Percentiles rank a stretch among this genome's conserved stretches.
phyloP scores from a whole-genome alignment of 2,329 filamentous ascomycete genomes.

The Claviceps arundinis region DNA sequence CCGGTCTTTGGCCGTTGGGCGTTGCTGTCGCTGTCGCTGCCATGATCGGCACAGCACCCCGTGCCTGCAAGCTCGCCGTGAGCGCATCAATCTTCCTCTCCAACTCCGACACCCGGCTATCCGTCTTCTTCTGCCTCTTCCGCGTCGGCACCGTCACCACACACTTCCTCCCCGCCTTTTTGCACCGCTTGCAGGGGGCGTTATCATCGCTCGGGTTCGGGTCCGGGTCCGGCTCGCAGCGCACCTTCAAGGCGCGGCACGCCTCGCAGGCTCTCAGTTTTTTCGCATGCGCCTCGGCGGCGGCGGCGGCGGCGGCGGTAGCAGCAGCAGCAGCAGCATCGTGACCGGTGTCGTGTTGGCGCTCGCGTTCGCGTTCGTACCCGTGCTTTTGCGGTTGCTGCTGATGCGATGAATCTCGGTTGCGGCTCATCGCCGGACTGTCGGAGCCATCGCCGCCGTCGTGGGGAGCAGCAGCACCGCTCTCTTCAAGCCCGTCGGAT shows the following conservation, averaged over 20 bases:
- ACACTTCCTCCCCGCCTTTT: conserved; percentile 66
- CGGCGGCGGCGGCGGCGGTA: conserved; percentile 13
- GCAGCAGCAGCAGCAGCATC: conserved; percentile 13
- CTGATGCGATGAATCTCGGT: conserved; percentile 1
- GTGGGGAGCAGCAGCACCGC: neutral
- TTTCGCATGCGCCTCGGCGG: conserved; percentile 36
- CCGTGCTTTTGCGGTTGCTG: conserved; percentile 8
- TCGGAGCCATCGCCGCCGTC: conserved; percentile 11
- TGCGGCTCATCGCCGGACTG: neutral
- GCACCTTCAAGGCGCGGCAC: conserved; percentile 65
- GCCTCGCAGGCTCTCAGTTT: conserved; percentile 62
- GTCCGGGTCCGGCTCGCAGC: conserved; percentile 71
- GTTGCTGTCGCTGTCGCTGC: neutral
- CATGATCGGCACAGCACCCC: conserved; percentile 10
- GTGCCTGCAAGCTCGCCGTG: conserved; percentile 62
- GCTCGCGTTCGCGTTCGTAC: conserved; percentile 2
- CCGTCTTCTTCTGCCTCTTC: conserved; percentile 85
- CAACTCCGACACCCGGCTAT: conserved; percentile 76
- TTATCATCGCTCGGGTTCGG: conserved; percentile 50
- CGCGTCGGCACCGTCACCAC: conserved; percentile 60
- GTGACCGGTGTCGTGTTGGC: neutral
- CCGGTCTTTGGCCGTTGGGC: neutral
- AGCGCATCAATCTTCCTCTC: conserved; percentile 87
- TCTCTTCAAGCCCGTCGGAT: neutral
- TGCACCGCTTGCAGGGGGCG: conserved; percentile 60